Percentiles rank a stretch among this genome's conserved stretches.
Evolutionary conservation across 495 filamentous ascomycete species (phyloP).

Genomic region (Podospora pseudopauciseta): DNA sequence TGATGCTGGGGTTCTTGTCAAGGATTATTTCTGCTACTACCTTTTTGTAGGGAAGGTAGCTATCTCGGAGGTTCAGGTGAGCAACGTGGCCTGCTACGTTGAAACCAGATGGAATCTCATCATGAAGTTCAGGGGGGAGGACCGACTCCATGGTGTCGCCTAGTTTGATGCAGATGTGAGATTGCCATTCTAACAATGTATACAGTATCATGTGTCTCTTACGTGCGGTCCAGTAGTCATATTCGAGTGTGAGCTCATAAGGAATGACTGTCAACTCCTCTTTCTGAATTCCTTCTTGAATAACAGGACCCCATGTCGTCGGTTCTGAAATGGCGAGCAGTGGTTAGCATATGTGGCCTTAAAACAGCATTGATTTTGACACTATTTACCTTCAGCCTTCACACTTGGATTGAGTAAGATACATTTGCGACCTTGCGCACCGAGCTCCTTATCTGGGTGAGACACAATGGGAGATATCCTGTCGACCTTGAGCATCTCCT

Average conservation of each 20-base stretch:
- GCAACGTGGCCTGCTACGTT: conserved; percentile 80
- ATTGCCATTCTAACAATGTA: not conserved
- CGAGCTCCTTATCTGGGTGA: conserved; percentile 52
- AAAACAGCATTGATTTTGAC: not conserved
- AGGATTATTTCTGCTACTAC: conserved; percentile 77
- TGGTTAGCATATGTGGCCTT: conserved; percentile 10
- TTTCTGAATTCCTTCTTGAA: conserved; percentile 64
- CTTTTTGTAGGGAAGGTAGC: conserved; percentile 75
- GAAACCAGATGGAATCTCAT: conserved; percentile 82
- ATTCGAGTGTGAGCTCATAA: conserved; percentile 71
- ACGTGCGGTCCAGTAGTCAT: conserved; percentile 84
- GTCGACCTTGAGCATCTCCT: conserved; percentile 55
- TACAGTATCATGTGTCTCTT: conserved; percentile 24
- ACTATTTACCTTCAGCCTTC: conserved; percentile 57
- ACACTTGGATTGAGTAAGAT: conserved; percentile 70
- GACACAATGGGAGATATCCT: conserved; percentile 54
- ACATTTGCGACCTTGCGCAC: conserved; percentile 59
- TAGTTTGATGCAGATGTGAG: conserved; percentile 30
- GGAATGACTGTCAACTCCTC: conserved; percentile 65
- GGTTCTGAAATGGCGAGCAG: conserved; percentile 51
- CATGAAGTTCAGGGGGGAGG: conserved; percentile 59
- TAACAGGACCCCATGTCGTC: conserved; percentile 65
- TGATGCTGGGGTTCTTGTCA: conserved; percentile 76
- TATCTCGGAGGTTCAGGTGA: conserved; percentile 84
- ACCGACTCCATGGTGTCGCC: conserved; percentile 80